These are phyloP conservation scores for Hymenoscyphus scutula DNA, from an alignment of 2,329 filamentous ascomycete species.

Conservation along the genomic window DNA sequence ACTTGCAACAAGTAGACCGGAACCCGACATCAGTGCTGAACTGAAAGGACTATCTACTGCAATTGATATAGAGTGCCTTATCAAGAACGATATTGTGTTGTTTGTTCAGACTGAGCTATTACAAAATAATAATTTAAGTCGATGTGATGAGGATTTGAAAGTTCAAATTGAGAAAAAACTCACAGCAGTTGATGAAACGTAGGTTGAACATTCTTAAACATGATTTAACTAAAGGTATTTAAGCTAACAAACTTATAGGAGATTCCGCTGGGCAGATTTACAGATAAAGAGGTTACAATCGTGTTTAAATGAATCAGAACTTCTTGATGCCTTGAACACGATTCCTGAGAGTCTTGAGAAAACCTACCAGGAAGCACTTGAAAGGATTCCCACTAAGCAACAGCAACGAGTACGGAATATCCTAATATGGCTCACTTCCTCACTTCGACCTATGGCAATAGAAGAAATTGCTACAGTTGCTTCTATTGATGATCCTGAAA, in stretches of 20 bases:
- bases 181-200: neutral
- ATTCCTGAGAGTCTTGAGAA: constrained; percentile 13
- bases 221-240: neutral
- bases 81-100: constrained; percentile 3
- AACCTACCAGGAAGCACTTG: constrained; percentile 12
- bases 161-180: constrained; percentile 22
- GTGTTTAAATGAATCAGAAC: constrained; percentile 17
- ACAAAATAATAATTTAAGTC: constrained; percentile 23
- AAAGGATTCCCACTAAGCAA: constrained; percentile 1
- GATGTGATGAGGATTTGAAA: constrained; percentile 29
- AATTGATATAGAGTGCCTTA: neutral
- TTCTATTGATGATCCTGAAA: neutral
- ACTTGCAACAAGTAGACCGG: constrained; percentile 30
- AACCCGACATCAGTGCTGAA: constrained; percentile 28
- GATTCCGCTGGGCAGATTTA: constrained; percentile 32
- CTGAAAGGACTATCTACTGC: constrained; percentile 27
- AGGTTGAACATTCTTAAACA: neutral
- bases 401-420: neutral
- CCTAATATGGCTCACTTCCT: constrained; percentile 15
- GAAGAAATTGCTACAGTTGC: constrained; percentile 13
- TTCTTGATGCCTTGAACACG: constrained; percentile 12
- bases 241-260: neutral
- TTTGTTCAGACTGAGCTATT: constrained; percentile 1
- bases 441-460: constrained; percentile 7
- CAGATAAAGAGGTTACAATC: constrained; percentile 32